These are phyloP conservation scores for Paspalum notatum DNA, from an alignment of 176 grass and related monocot genomes.

Conservation along the genomic window DNA sequence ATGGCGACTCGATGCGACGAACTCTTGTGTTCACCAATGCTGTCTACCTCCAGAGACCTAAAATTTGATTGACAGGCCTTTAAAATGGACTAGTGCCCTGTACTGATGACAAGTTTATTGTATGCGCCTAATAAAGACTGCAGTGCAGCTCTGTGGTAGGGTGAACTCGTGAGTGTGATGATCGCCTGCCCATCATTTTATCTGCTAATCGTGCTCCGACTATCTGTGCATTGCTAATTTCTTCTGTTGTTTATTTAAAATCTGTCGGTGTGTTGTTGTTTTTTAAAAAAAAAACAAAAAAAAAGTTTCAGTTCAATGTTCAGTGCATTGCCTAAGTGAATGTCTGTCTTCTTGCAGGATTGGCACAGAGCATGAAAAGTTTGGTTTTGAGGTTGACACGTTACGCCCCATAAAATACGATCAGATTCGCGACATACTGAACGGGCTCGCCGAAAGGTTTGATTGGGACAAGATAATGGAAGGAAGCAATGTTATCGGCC, in stretches of 20 bases:
- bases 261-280: not conserved
- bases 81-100: not conserved
- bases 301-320: not conserved
- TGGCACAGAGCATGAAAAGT: constrained; percentile 97
- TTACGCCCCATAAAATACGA: constrained; percentile 90
- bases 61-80: not conserved
- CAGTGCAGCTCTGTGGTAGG: not conserved
- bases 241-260: not conserved
- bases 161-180: not conserved
- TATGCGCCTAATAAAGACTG: too few relatives aligned
- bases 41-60: too few relatives aligned
- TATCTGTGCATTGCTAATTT: not conserved
- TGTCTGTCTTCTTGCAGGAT: constrained; percentile 57
- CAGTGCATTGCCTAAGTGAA: not conserved
- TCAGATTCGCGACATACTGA: constrained; percentile 84
- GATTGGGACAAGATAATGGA: constrained; percentile 96
- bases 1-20: not conserved
- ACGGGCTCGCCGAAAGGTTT: constrained; percentile 86
- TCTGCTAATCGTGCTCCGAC: not conserved
- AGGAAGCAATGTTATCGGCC: constrained; percentile 78
- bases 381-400: constrained; percentile 88
- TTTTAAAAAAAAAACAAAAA: not conserved
- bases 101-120: too few relatives aligned
- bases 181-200: not conserved
- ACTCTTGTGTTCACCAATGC: not conserved